Base-by-base conservation (phyloP, 202 grass and related monocot genomes). In the Eragrostis tef region DNA sequence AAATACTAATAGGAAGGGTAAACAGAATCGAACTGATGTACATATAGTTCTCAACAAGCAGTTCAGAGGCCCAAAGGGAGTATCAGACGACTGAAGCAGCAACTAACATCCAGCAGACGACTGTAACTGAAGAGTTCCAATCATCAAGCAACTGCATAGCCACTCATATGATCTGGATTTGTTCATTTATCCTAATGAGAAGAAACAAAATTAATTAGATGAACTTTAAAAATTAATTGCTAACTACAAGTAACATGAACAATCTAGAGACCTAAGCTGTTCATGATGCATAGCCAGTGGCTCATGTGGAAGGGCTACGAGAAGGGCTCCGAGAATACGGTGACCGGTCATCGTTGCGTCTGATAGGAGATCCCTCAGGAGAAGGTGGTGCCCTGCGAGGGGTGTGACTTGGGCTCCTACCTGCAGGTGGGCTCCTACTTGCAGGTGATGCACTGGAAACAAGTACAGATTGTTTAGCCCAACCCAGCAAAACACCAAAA, bases 341-440 rank as follows among this genome's bases (percentile, higher is more conserved):
- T 85, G 86, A 87, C 6, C 0, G 36, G 31, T 83, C 71, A 77
- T 66, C 67, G 51, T 71, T 42, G 70, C 24, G 80, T 67, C 15
- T 89, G 47, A 75, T 73, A 74, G 81, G 84, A 82, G 87, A 84
- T 65, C 56, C 74, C 75, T 86, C 42, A 12, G 70, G 88, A 78
- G 85, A 65, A 67, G 84, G 86, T 71, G 79, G 29, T 11, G 43
- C 75, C 44, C 79, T 83, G 50, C 85, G 83, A 83, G 88, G 91
- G 47, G 89, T 86, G 44, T 46, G 85, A 50, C 92, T 92, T 64
- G 76, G 71, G 72, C 90, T 95, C 75, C 80, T 84, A 44, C 80
- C 72, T 26, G 27, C 75, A 61, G 92, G 88, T 13, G 83, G 71
- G 76, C 90, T 95, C 79, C 80, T 84, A 60, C 80, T 76, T 16